Evolutionary conservation across 148 eudicot species (phyloP).

Genomic region (Persicaria maculosa): DNA sequence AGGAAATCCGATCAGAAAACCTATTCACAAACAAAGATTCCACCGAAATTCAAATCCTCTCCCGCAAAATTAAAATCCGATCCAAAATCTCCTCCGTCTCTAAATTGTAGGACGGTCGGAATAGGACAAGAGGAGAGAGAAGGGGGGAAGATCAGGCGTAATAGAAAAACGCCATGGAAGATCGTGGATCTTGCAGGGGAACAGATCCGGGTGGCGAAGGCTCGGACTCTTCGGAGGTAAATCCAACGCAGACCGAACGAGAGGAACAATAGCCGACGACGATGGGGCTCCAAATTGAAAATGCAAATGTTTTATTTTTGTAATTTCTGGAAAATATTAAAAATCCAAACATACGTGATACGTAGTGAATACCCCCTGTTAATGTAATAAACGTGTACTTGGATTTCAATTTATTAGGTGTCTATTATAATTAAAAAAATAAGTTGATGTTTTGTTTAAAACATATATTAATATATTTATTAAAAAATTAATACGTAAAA

Average conservation of each 20-base stretch:
- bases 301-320: neutral
- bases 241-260: conserved; percentile 6
- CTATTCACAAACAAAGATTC: conserved; percentile 2
- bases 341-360: neutral
- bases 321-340: neutral
- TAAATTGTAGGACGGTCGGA: neutral
- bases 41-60: neutral
- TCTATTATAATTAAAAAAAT: too few relatives aligned
- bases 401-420: too few relatives aligned
- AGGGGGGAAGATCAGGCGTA: conserved; percentile 1
- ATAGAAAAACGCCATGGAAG: neutral
- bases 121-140: conserved; percentile 8
- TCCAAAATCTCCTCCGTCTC: conserved; percentile 2
- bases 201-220: conserved; percentile 9
- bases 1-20: neutral
- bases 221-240: conserved; percentile 2
- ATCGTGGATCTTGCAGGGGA: neutral
- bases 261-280: conserved; percentile 4
- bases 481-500: too few relatives aligned
- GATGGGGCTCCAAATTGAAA: conserved; percentile 3
- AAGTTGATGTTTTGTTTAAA: too few relatives aligned
- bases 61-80: neutral
- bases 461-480: too few relatives aligned
- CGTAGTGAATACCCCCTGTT: too few relatives aligned
- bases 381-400: too few relatives aligned